Conservation (phyloP, 257 asterid genomes). For the Leptodermis oblonga region DNA sequence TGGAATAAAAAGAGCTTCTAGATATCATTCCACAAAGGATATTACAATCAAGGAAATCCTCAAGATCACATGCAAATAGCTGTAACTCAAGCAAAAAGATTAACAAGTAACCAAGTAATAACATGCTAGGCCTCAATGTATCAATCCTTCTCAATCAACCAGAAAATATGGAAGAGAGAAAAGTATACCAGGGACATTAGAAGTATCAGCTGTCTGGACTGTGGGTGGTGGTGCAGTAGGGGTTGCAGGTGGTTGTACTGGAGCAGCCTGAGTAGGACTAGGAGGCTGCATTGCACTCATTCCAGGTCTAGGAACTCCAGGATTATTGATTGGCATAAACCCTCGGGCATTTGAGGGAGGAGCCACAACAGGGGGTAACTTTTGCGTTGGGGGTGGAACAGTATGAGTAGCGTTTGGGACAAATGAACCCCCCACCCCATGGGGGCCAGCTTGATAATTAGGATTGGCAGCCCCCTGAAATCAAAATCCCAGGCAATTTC, state of each 20-base stretch:
- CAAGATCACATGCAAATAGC: not conserved
- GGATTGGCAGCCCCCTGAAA: conserved; percentile 53
- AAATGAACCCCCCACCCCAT: conserved; percentile 46
- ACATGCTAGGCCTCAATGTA: not conserved
- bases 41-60: not conserved
- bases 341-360: conserved; percentile 56
- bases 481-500: conserved; percentile 17
- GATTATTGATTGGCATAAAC: conserved; percentile 54
- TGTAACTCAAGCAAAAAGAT: not conserved
- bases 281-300: conserved; percentile 65
- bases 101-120: not conserved
- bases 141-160: not conserved
- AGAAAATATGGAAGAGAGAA: conserved; percentile 1
- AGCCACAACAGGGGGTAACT: conserved; percentile 55
- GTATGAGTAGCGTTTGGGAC: conserved; percentile 45
- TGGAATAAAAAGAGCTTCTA: not conserved
- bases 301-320: conserved; percentile 69
- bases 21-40: not conserved
- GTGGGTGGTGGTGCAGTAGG: conserved; percentile 97
- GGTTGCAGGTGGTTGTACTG: conserved; percentile 52
- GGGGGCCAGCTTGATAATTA: conserved; percentile 60
- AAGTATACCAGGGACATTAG: conserved; percentile 90
- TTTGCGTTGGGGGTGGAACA: conserved; percentile 54
- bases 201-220: conserved; percentile 91
- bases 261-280: conserved; percentile 60